A percentile compares a stretch with the other conserved stretches of the same genome.
Evolutionary conservation across 1,284 basidiomycete species (phyloP).

Genomic region (Trametes polyzona): DNA sequence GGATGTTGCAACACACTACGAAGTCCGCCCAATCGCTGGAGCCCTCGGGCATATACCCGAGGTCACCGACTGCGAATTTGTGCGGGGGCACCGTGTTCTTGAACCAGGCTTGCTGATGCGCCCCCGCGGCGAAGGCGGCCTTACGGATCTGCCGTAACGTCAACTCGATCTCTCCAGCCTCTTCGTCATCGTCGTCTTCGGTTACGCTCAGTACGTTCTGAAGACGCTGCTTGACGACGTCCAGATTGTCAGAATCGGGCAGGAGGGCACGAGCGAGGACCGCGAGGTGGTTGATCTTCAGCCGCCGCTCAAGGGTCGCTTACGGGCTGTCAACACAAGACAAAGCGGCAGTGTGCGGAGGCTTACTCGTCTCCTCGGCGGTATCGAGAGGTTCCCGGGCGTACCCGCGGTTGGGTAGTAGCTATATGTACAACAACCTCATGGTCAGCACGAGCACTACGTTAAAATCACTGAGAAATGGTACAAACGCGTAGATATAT

Average conservation of each 20-base stretch:
- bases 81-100: constrained; percentile 42
- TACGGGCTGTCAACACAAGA: background rate
- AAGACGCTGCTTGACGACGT: constrained; percentile 24
- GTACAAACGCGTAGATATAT: too few species aligned
- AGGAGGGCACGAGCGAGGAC: constrained; percentile 44
- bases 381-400: constrained; percentile 16
- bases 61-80: constrained; percentile 48
- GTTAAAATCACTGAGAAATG: too few species aligned
- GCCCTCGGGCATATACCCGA: constrained; percentile 47
- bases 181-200: constrained; percentile 32
- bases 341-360: background rate
- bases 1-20: constrained; percentile 45
- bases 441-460: too few species aligned
- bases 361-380: constrained; percentile 6
- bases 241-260: constrained; percentile 27
- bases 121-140: constrained; percentile 39
- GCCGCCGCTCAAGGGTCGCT: constrained; percentile 21
- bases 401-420: constrained; percentile 27
- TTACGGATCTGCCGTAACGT: constrained; percentile 45
- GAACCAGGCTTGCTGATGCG: constrained; percentile 47
- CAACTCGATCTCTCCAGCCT: constrained; percentile 22
- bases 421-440: too few species aligned
- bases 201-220: constrained; percentile 40
- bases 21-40: constrained; percentile 39
- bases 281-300: constrained; percentile 36